Evolutionary conservation across 768 basidiomycete species (phyloP).

Genomic region (Mycena amicta): DNA sequence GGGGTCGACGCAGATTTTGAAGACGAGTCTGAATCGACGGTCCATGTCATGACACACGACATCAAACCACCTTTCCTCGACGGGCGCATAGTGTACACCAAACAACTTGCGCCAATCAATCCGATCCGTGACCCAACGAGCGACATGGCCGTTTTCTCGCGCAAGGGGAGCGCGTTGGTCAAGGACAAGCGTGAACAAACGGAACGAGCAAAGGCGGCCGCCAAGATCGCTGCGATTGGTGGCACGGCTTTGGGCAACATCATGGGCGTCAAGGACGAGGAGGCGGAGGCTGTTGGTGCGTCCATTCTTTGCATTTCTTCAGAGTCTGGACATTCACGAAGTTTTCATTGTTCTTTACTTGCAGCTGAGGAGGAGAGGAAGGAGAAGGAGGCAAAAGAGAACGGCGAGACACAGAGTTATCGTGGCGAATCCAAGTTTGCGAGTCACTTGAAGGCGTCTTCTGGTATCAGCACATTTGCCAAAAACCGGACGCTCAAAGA

Average conservation of each 20-base stretch:
- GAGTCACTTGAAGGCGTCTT: slow-evolving; percentile 80
- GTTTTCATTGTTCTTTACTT: slow-evolving; percentile 41
- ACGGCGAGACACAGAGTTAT: slow-evolving; percentile 68
- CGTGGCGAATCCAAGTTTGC: slow-evolving; percentile 98
- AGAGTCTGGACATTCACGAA: slow-evolving; percentile 82
- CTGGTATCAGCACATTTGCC: slow-evolving; percentile 82
- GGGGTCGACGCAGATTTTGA: slow-evolving; percentile 92
- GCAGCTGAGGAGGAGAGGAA: slow-evolving; percentile 59
- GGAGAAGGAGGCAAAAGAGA: slow-evolving; percentile 50
- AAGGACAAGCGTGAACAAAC: slow-evolving; percentile 96
- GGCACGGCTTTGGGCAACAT: slow-evolving; percentile 96
- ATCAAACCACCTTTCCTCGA: slow-evolving; percentile 98
- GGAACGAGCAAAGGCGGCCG: slow-evolving; percentile 94
- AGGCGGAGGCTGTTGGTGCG: slow-evolving; percentile 90
- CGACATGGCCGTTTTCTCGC: slow-evolving; percentile 94
- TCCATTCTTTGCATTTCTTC: slow-evolving; percentile 32
- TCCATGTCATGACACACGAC: slow-evolving; percentile 97
- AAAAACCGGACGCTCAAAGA: slow-evolving; percentile 84
- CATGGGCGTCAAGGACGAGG: slow-evolving; percentile 95
- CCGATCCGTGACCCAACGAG: slow-evolving; percentile 92
- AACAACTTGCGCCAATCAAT: slow-evolving; percentile 95
- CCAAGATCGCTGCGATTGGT: slow-evolving; percentile 88
- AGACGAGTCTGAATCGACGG: slow-evolving; percentile 93
- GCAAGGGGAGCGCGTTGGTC: slow-evolving; percentile 94
- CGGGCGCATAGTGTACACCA: slow-evolving; percentile 93